Evolutionary conservation across 495 filamentous ascomycete genomes (phyloP), one percentile per base, ranked within the genome.

Genomic region (Lasiosphaeris hirsuta): DNA sequence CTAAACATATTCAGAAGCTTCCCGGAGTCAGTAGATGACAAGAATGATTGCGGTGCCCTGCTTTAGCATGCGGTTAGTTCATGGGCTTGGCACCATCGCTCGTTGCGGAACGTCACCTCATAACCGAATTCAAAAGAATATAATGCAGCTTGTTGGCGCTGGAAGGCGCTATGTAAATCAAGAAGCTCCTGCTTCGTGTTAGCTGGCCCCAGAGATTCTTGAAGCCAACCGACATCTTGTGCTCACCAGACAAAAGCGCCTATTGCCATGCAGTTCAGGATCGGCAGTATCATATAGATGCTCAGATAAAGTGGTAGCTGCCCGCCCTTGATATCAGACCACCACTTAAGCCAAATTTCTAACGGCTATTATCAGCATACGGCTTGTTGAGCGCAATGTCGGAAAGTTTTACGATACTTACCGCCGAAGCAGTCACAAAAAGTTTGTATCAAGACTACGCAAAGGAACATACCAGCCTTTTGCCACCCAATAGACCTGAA

Each of bases 311-410:
- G 45, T 13, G n/a, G 13, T 10, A 49, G 10, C 14, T 23, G 45
- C 13, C 35, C 18, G 14, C 45, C 45, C 3, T 19, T 30, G 3
- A 7, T 23, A 49, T 49, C 45, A 6, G 48, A 17, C 48, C 48
- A 51, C 48, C 48, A 51, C 14, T 51, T 37, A 33, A 39, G 9
- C 48, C 33, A 51, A 10, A 51, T n/a, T n/a, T n/a, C n/a, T n/a
- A n/a, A n/a, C n/a, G n/a, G n/a, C n/a, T n/a, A n/a, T n/a, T n/a
- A n/a, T n/a, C n/a, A n/a, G n/a, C n/a, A n/a, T n/a, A n/a, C n/a
- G n/a, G n/a, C n/a, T n/a, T n/a, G n/a, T n/a, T n/a, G n/a, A n/a
- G n/a, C n/a, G n/a, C n/a, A n/a, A n/a, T n/a, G n/a, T n/a, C n/a
- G n/a, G n/a, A n/a, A n/a, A n/a, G n/a, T n/a, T n/a, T n/a, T n/a